phyloP scores from a whole-genome alignment of 2,329 filamentous ascomycete species.

The Pyrenochaeta sp. region DNA sequence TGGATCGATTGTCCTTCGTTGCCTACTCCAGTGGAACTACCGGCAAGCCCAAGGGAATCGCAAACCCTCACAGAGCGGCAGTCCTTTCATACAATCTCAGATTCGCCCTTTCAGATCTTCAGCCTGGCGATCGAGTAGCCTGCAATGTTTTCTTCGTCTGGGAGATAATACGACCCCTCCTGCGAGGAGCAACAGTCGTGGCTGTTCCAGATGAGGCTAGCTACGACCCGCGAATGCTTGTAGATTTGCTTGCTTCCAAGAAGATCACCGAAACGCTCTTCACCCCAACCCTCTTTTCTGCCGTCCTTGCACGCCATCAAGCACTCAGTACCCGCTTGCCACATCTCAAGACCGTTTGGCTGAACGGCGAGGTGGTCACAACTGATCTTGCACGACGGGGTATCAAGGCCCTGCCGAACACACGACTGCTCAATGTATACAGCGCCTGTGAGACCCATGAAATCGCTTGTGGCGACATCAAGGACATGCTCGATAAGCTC shows the following conservation, averaged over 20 bases:
- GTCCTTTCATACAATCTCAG: conserved; percentile 78
- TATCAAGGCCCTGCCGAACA: conserved; percentile 71
- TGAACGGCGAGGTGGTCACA: conserved; percentile 85
- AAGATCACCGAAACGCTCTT: conserved; percentile 81
- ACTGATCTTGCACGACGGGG: conserved; percentile 77
- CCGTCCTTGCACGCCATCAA: conserved; percentile 74
- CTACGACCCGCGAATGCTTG: conserved; percentile 78
- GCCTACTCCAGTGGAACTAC: conserved; percentile 82
- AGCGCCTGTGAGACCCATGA: conserved; percentile 85
- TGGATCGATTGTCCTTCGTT: conserved; percentile 80
- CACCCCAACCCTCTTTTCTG: conserved; percentile 81
- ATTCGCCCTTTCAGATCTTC: conserved; percentile 74
- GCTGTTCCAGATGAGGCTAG: conserved; percentile 78
- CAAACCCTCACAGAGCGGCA: conserved; percentile 77
- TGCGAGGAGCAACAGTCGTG: conserved; percentile 79
- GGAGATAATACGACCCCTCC: conserved; percentile 80
- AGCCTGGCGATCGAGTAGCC: conserved; percentile 79
- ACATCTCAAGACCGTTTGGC: conserved; percentile 74
- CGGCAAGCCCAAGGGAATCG: conserved; percentile 82
- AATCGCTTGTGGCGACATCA: conserved; percentile 78
- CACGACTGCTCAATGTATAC: conserved; percentile 79
- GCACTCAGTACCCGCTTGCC: conserved; percentile 71
- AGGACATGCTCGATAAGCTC: conserved; percentile 66
- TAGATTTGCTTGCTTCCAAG: conserved; percentile 72
- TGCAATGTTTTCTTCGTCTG: conserved; percentile 90